Evolutionary conservation across 495 filamentous ascomycete species (phyloP), one percentile per base, ranked within the genome.

Genomic region (Baudoinia panamericana): DNA sequence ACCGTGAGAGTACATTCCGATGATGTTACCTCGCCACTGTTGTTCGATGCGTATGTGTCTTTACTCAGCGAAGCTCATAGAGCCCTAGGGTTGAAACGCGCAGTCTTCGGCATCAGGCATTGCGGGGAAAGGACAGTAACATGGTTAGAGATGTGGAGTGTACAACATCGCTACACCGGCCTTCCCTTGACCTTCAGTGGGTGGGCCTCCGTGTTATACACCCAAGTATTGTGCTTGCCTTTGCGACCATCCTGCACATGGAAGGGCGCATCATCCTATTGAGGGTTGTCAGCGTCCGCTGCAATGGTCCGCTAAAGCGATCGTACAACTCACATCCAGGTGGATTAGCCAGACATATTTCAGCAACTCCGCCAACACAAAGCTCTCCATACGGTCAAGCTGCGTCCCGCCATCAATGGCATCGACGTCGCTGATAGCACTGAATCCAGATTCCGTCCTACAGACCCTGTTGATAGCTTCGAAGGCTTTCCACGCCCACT

Each of bases 141-240:
- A n/a, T n/a, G n/a, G n/a, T n/a, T n/a, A n/a, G n/a, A n/a, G n/a
- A n/a, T n/a, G n/a, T n/a, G n/a, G n/a, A n/a, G n/a, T n/a, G n/a
- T n/a, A n/a, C n/a, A n/a, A n/a, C n/a, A n/a, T n/a, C n/a, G n/a
- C n/a, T 13, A 40, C 10, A 40, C 28, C 19, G 37, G 37, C 12
- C n/a, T 5, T 5, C 37, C 37, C 12, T 23, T 17, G 7, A 50
- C 41, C 21, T 33, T 53, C 23, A 53, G 20, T 12, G 46, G 50
- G 38, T 53, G 50, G 16, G 27, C 50, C 27, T 53, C 37, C 3
- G 50, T 53, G 25, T 41, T 53, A 17, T 29, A 50, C 9, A 53
- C 41, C 50, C 50, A 53, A n/a, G 2, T 30, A 19, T 53, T 30
- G 2, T 24, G 13, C 20, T 25, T 29, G n/a, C 43, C 24, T 4